Evolutionary conservation across 108 stramenopile species (phyloP), one percentile per base, ranked within the genome.

Genomic region (Discostella pseudostelligera): DNA sequence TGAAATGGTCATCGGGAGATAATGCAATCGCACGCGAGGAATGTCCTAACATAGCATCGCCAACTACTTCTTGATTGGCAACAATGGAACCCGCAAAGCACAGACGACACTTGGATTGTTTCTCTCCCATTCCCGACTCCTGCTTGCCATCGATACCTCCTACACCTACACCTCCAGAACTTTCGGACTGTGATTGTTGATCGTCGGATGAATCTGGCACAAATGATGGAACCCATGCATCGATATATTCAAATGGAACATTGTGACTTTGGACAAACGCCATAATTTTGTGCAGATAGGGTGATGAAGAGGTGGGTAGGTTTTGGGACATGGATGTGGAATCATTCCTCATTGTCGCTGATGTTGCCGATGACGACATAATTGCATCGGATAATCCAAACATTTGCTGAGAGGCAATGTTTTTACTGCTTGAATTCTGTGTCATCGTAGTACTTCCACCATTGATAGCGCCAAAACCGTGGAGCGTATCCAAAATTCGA

Each of bases 141-240:
- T n/a, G n/a, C n/a, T n/a, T n/a, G n/a, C n/a, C n/a, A n/a, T n/a
- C n/a, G n/a, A n/a, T 59, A 47, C 56, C 57, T 9, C 9, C 10
- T 1, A 21, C 20, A 9, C 17, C 48, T 19, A 2, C 48, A n/a
- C 16, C 48, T n/a, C 19, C 16, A 9, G 19, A 4, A 51, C 25
- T 28, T 8, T 51, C 50, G 8, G 50, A 51, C 42, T 12, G 20
- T 13, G 21, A 46, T n/a, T n/a, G n/a, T 9, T 5, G 24, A 4
- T 39, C 43, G 1, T 74, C 55, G 29, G 62, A 36, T 0, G 17
- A 8, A 22, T 73, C 70, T 1, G 92, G 85, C 5, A 93, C 87
- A 74, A 90, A 93, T 16, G 88, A 90, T 8, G 92, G 92, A 13
- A 93, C 92, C 92, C 92, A 93, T n/a, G 79, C 67, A 55, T 93